These are phyloP conservation scores for Puccinia triticina DNA, from an alignment of 1,284 basidiomycete genomes.

Conservation along the genomic window DNA sequence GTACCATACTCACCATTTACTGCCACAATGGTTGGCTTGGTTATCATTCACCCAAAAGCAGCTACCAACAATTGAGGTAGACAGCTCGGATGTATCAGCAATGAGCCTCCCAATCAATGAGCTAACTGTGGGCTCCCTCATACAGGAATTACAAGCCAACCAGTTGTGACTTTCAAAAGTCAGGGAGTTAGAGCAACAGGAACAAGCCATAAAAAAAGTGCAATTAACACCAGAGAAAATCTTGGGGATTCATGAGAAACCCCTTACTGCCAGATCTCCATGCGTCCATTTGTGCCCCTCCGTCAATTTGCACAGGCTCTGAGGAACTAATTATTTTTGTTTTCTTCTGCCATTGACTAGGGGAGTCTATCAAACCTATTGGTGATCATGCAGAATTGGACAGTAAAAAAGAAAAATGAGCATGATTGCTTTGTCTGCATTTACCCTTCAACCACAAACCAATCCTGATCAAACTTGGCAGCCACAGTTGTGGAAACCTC, in stretches of 20 bases:
- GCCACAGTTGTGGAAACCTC: slow-evolving; percentile 29
- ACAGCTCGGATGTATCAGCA: neutral
- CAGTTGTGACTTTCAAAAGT: slow-evolving; percentile 29
- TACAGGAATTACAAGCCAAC: slow-evolving; percentile 38
- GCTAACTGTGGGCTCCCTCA: neutral
- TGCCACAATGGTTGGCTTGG: slow-evolving; percentile 50
- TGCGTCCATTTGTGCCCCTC: neutral
- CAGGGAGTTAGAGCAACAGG: neutral
- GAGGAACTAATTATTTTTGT: neutral
- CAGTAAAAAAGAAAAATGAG: slow-evolving; percentile 12
- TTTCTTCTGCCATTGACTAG: neutral
- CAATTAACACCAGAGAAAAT: neutral
- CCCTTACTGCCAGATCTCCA: neutral
- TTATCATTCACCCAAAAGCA: slow-evolving; percentile 30
- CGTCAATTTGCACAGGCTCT: neutral
- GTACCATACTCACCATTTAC: slow-evolving; percentile 41
- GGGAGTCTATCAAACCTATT: slow-evolving; percentile 9
- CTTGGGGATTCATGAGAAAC: neutral
- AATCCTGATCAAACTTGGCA: slow-evolving; percentile 35
- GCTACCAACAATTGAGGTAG: slow-evolving; percentile 34
- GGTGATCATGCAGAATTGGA: slow-evolving; percentile 15
- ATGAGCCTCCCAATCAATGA: neutral
- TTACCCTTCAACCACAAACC: slow-evolving; percentile 25
- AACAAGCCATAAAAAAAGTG: slow-evolving; percentile 7
- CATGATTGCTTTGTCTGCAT: slow-evolving; percentile 13